These are phyloP conservation scores for Phoma sp. DNA, from an alignment of 2,329 filamentous ascomycete species.

Conservation along the genomic window DNA sequence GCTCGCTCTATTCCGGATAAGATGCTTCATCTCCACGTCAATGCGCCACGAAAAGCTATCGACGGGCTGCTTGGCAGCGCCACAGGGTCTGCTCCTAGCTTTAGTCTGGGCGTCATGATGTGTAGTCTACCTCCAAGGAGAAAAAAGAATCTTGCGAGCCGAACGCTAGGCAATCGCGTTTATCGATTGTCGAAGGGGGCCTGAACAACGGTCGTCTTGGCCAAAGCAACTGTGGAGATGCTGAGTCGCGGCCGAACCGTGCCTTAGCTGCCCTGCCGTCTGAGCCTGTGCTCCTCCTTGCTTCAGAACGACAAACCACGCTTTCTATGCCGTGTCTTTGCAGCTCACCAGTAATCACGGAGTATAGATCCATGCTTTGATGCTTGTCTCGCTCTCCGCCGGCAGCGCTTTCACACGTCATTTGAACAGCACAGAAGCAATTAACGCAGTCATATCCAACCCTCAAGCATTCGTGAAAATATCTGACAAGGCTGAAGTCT, in stretches of 20 bases:
- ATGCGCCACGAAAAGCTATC: not conserved
- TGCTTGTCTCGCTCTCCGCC: not conserved
- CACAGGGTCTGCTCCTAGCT: not conserved
- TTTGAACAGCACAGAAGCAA: not conserved
- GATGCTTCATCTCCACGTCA: constrained; percentile 6
- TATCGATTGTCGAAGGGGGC: constrained; percentile 7
- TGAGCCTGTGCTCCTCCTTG: constrained; percentile 2
- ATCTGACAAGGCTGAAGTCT: constrained; percentile 8
- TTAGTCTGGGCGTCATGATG: not conserved
- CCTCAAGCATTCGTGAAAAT: not conserved
- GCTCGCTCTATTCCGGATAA: not conserved
- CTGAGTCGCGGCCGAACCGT: constrained; percentile 4
- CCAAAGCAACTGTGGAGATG: constrained; percentile 3
- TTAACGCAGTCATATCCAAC: not conserved
- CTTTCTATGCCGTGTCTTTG: not conserved
- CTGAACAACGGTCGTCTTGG: constrained; percentile 1
- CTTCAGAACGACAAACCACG: not conserved
- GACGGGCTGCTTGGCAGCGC: not conserved
- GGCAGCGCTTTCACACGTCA: not conserved
- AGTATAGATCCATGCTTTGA: too few species aligned
- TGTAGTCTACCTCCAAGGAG: not conserved
- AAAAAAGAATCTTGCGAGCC: not conserved
- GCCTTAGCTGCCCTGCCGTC: constrained; percentile 8
- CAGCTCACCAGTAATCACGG: not conserved
- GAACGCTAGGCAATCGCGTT: constrained; percentile 1